Percentiles rank a stretch among this genome's conserved stretches.
Conservation (phyloP, 2,329 filamentous ascomycete genomes). For the Trichoderma harzianum region DNA sequence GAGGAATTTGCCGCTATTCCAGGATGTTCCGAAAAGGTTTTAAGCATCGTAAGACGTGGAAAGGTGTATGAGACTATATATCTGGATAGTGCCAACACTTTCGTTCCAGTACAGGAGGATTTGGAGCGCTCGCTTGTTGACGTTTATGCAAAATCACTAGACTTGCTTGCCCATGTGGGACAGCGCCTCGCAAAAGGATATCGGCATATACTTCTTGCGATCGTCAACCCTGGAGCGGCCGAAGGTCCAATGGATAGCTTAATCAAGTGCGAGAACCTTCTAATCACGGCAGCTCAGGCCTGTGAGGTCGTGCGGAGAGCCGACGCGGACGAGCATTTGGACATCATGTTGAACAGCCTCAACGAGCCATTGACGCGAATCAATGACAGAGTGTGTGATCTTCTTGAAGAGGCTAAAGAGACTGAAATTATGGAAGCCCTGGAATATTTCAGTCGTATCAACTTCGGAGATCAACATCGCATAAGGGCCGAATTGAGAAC, state of each 20-base stretch:
- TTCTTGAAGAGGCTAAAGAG: background rate
- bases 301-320: background rate
- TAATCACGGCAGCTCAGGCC: background rate
- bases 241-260: background rate
- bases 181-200: background rate
- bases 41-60: background rate
- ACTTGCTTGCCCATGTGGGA: background rate
- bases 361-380: background rate
- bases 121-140: background rate
- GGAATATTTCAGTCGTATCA: background rate
- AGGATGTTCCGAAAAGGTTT: background rate
- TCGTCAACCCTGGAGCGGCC: background rate
- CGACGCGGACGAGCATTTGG: background rate
- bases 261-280: background rate
- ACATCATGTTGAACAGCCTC: background rate
- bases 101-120: background rate
- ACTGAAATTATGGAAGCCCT: background rate
- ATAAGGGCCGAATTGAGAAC: background rate
- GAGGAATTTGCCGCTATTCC: background rate
- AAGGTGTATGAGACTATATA: background rate
- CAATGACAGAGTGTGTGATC: background rate
- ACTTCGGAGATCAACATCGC: conserved; percentile 1
- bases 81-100: background rate
- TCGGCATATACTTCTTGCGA: background rate
- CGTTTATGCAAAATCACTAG: background rate